A percentile compares a stretch with the other conserved stretches of the same genome.
Evolutionary conservation across 192 early-diverging fungal species (phyloP).

Genomic region (Coemansia sp.): DNA sequence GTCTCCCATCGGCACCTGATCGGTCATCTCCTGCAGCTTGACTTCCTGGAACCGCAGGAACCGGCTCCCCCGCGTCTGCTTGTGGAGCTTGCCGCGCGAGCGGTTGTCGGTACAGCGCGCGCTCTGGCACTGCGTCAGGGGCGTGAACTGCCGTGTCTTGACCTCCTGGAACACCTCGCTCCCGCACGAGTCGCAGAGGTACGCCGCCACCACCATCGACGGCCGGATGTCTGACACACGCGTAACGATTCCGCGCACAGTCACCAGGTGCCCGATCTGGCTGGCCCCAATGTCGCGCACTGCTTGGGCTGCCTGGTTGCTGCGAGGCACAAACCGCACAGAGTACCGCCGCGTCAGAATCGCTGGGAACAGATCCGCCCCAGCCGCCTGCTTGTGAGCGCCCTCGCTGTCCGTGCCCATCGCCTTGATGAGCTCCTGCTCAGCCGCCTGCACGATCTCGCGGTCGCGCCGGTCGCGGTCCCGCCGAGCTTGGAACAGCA

Average conservation of each 20-base stretch:
- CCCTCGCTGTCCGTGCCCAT: slow-evolving; percentile 31
- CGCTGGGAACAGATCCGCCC: slow-evolving; percentile 71
- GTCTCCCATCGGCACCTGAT: slow-evolving; percentile 99
- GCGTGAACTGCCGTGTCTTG: slow-evolving; percentile 72
- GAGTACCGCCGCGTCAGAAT: slow-evolving; percentile 85
- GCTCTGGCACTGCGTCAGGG: slow-evolving; percentile 81
- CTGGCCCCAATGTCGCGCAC: slow-evolving; percentile 87
- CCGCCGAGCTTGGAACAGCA: slow-evolving; percentile 84
- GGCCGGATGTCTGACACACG: slow-evolving; percentile 94
- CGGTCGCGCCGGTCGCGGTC: slow-evolving; percentile 65
- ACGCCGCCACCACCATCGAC: slow-evolving; percentile 83
- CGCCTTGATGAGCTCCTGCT: neutral
- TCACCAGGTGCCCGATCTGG: slow-evolving; percentile 84
- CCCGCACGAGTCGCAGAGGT: slow-evolving; percentile 93
- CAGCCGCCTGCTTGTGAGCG: slow-evolving; percentile 24
- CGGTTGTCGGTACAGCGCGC: slow-evolving; percentile 80
- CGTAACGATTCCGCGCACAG: slow-evolving; percentile 91
- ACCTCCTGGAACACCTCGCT: slow-evolving; percentile 97
- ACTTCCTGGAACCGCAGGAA: slow-evolving; percentile 97
- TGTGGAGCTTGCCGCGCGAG: slow-evolving; percentile 80
- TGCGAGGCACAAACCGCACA: slow-evolving; percentile 79
- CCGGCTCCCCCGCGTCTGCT: slow-evolving; percentile 91
- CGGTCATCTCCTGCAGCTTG: slow-evolving; percentile 94
- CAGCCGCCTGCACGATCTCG: slow-evolving; percentile 20
- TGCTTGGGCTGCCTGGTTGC: slow-evolving; percentile 66